Base-by-base conservation (phyloP, 1,139 yeast species). In the Debaryomyces robertsiae region DNA sequence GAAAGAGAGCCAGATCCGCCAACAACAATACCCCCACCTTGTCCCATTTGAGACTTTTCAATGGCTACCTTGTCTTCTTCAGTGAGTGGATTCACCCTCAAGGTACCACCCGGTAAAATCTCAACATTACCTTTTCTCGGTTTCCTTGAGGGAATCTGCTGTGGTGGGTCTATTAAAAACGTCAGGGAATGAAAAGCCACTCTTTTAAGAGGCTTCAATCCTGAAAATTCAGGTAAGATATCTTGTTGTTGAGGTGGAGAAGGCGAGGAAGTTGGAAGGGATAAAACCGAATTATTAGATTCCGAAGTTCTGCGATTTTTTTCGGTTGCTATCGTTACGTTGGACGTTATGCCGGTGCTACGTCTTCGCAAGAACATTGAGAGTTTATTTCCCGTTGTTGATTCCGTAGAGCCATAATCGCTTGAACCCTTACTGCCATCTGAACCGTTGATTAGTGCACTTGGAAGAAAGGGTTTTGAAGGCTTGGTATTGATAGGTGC, bases 121-220 rank as follows among this genome's bases (percentile, higher is more conserved):
- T 84, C 91, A 5, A 85, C 93, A 55, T 82, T 84, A 18, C 88
- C 88, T 49, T 74, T 74, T 50, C 86, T 63, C n/a, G 88, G 88
- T 33, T 63, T 70, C 51, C 84, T 64, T 6, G 84, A 77, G 7
- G 86, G 84, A 25, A 82, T 81, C 46, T 81, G 87, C 48, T 82
- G 88, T 1, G 87, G 88, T 0, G 88, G 88, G 49, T 81, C 87
- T 44, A 82, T 81, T 43, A 81, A 76, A 54, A 84, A 85, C 0
- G 89, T 84, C 23, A 82, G 79, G 15, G 83, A 73, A 37, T 85
- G 88, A 60, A 85, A 85, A 0, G 88, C 82, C 16, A 85, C 93
- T 49, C 85, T 69, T 53, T 80, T 81, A 57, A 85, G 64, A 3
- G 83, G 75, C 42, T 65, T 69, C 25, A 61, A 45, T 27, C 52